These are phyloP conservation scores for Botryosphaeria dothidea DNA, from an alignment of 2,329 filamentous ascomycete genomes.

Conservation along the genomic window DNA sequence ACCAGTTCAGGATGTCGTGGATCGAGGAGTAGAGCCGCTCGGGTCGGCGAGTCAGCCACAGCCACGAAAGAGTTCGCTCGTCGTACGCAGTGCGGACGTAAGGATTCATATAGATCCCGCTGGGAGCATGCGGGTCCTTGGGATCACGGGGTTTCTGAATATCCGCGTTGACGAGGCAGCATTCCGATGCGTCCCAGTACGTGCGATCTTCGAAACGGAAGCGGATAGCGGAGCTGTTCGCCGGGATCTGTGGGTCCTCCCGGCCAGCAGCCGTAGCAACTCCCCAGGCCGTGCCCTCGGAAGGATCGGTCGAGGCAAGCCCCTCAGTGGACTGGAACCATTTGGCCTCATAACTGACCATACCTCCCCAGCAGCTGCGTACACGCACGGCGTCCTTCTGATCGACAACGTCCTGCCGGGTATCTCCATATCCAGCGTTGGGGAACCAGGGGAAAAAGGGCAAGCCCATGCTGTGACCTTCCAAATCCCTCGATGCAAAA, in stretches of 20 bases:
- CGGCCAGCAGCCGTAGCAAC: constrained; percentile 15
- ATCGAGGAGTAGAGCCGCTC: constrained; percentile 64
- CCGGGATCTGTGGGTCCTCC: constrained; percentile 16
- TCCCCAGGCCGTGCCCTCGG: constrained; percentile 15
- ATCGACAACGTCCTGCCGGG: constrained; percentile 62
- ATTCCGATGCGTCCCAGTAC: constrained; percentile 51
- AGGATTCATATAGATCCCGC: constrained; percentile 73
- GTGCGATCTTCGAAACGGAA: constrained; percentile 45
- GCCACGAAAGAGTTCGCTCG: constrained; percentile 56
- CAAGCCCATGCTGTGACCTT: constrained; percentile 64
- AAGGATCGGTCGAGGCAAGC: constrained; percentile 11
- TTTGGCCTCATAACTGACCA: constrained; percentile 65
- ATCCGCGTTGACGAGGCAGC: constrained; percentile 51
- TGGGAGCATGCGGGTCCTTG: constrained; percentile 26
- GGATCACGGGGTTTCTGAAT: constrained; percentile 34
- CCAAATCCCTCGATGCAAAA: constrained; percentile 68
- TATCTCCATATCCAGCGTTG: constrained; percentile 50
- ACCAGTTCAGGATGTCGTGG: constrained; percentile 59
- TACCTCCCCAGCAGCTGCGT: constrained; percentile 75
- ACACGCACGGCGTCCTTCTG: constrained; percentile 67
- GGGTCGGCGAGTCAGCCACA: constrained; percentile 62
- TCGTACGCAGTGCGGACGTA: constrained; percentile 73
- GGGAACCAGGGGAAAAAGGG: constrained; percentile 71
- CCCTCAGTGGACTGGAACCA: constrained; percentile 51
- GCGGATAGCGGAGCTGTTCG: constrained; percentile 40